Conservation (phyloP, 2,329 filamentous ascomycete genomes). For the Xylariales sp. region DNA sequence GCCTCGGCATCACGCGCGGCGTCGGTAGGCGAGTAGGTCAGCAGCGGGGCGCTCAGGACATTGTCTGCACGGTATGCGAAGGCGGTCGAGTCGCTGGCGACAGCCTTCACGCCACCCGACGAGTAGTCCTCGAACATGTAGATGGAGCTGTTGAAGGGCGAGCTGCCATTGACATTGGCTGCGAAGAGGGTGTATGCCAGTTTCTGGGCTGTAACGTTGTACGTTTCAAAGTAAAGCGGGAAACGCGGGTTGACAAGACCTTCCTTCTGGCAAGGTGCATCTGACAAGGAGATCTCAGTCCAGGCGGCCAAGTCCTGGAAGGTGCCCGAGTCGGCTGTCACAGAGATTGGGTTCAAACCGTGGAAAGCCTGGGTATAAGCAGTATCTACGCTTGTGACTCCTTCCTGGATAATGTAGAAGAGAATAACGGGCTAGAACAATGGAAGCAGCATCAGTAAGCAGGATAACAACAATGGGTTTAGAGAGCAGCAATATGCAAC, state of each 20-base stretch:
- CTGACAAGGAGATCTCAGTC: slow-evolving; percentile 7
- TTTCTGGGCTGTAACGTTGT: slow-evolving; percentile 26
- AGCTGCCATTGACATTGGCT: slow-evolving; percentile 16
- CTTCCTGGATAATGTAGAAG: slow-evolving; percentile 16
- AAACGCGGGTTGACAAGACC: slow-evolving; percentile 15
- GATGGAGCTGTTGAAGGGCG: slow-evolving; percentile 32
- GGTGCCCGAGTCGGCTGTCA: slow-evolving; percentile 3
- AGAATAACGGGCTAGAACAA: slow-evolving; percentile 4
- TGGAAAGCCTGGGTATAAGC: slow-evolving; percentile 12
- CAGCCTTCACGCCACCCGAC: slow-evolving; percentile 33
- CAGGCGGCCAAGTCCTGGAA: slow-evolving; percentile 12
- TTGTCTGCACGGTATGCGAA: slow-evolving; percentile 42
- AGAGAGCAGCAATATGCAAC: no score
- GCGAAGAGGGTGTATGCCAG: slow-evolving; percentile 27
- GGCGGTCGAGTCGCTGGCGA: slow-evolving; percentile 31
- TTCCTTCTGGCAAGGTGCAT: slow-evolving; percentile 10
- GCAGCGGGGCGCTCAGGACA: slow-evolving; percentile 33
- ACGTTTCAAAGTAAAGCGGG: slow-evolving; percentile 28
- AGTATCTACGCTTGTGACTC: slow-evolving; percentile 10
- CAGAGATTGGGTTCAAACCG: slow-evolving; percentile 8
- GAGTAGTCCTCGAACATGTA: slow-evolving; percentile 56
- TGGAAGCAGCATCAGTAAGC: no score
- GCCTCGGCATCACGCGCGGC: slow-evolving; percentile 29
- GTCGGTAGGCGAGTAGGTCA: slow-evolving; percentile 28
- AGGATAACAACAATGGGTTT: no score